Evolutionary conservation across 768 basidiomycete species (phyloP).

Genomic region (Trametes maxima): DNA sequence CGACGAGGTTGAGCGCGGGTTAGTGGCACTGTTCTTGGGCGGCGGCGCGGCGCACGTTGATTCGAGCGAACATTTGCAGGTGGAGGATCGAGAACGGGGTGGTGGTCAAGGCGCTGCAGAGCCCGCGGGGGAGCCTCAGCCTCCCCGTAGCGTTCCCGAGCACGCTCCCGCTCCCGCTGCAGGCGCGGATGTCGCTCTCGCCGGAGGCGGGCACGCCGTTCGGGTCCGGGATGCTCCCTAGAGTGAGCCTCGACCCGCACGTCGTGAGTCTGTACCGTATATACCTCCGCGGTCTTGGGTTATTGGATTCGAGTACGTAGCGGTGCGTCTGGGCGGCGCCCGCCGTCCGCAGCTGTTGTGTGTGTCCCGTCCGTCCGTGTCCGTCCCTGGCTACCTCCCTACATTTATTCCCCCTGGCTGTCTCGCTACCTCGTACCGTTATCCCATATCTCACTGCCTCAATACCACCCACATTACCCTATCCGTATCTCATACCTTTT

Average conservation of each 20-base stretch:
- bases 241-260: conserved; percentile 21
- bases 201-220: conserved; percentile 6
- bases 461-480: neutral
- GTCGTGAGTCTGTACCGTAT: conserved; percentile 22
- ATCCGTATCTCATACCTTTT: conserved; percentile 6
- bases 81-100: neutral
- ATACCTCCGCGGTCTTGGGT: conserved; percentile 19
- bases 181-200: conserved; percentile 1
- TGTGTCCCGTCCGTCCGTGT: neutral
- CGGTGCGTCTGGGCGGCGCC: neutral
- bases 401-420: neutral
- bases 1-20: conserved; percentile 25
- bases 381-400: neutral
- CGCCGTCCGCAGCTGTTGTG: conserved; percentile 7
- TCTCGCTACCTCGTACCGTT: neutral
- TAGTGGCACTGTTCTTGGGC: conserved; percentile 28
- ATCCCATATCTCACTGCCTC: neutral
- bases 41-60: conserved; percentile 17
- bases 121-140: neutral
- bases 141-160: neutral
- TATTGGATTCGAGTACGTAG: conserved; percentile 16
- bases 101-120: neutral
- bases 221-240: conserved; percentile 11
- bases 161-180: conserved; percentile 8
- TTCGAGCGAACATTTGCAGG: conserved; percentile 11